Evolutionary conservation across 768 basidiomycete species (phyloP).

Genomic region (Coprinopsis strossmayeri): DNA sequence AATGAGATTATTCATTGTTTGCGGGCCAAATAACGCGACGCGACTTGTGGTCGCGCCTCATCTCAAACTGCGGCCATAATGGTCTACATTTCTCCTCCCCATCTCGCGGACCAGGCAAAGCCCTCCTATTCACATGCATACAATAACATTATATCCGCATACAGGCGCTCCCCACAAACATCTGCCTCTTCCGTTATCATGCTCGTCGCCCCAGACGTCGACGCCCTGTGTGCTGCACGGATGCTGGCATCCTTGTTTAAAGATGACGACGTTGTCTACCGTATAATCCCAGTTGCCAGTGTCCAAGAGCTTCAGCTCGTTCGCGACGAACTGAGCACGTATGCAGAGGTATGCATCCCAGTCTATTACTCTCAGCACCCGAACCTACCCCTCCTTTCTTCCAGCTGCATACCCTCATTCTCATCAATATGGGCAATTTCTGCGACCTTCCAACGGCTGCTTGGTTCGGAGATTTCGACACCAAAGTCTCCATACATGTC

Average conservation of each 20-base stretch:
- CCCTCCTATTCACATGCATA: slow-evolving; percentile 73
- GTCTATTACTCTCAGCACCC: neutral
- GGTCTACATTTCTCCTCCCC: slow-evolving; percentile 69
- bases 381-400: slow-evolving; percentile 2
- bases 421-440: slow-evolving; percentile 89
- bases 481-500: slow-evolving; percentile 73
- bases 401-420: slow-evolving; percentile 82
- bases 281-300: slow-evolving; percentile 85
- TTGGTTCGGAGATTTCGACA: slow-evolving; percentile 71
- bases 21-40: slow-evolving; percentile 7
- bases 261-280: slow-evolving; percentile 90
- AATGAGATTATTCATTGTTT: neutral
- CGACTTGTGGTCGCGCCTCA: neutral
- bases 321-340: slow-evolving; percentile 57
- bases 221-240: slow-evolving; percentile 84
- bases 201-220: slow-evolving; percentile 85
- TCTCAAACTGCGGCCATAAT: slow-evolving; percentile 9
- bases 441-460: slow-evolving; percentile 69
- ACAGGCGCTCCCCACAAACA: slow-evolving; percentile 66
- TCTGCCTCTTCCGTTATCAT: slow-evolving; percentile 82
- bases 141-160: slow-evolving; percentile 59
- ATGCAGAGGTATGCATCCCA: slow-evolving; percentile 49
- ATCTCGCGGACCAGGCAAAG: slow-evolving; percentile 47
- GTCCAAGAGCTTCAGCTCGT: slow-evolving; percentile 67
- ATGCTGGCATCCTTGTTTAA: slow-evolving; percentile 88